Base-by-base conservation (phyloP, 371 early-diverging fungal species). In the Mucor ambiguus region DNA sequence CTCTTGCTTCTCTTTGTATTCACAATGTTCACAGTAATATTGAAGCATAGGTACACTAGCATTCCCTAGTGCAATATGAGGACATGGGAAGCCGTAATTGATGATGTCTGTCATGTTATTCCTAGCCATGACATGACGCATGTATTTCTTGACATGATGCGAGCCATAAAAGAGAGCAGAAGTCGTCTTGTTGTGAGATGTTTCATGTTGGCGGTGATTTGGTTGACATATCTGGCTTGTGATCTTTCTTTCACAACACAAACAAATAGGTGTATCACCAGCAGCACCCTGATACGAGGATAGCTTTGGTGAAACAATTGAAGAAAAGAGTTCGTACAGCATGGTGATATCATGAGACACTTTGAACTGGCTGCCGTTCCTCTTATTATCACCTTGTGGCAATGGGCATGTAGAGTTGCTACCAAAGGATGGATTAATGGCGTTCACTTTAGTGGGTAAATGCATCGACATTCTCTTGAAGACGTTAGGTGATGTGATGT, bases 161-260 rank as follows among this genome's bases (percentile, higher is more conserved):
- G 76, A 70, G 11, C 61, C 72, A 43, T 68, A 63, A 49, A 68
- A 72, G 4, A 69, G 58, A 8, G 66, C 70, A 16, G 66, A 63
- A 2, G 63, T 54, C 5, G 32, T 16, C 33, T 49, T 61, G 35
- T 61, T 61, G 22, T 41, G 22, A 20, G 48, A 8, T 3, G 30
- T 32, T 32, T 48, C 48, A 32, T 61, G 33, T 33, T 56, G 30
- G 18, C 30, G 56, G 9, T 33, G 56, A 6, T n/a, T 56, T 33
- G 33, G 56, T 2, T 32, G 33, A 7, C 56, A 56, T 18, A 32
- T 33, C 11, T 32, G 30, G 30, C 33, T 20, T 32, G 30, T 56
- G 33, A 61, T 61, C 22, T 46, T 32, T 44, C 52, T 9, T 35
- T 61, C 61, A n/a, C 61, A 61, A 35, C 61, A 61, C 20, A 48